Evolutionary conservation across 495 filamentous ascomycete genomes (phyloP).

Genomic region (Penicillium steckii): DNA sequence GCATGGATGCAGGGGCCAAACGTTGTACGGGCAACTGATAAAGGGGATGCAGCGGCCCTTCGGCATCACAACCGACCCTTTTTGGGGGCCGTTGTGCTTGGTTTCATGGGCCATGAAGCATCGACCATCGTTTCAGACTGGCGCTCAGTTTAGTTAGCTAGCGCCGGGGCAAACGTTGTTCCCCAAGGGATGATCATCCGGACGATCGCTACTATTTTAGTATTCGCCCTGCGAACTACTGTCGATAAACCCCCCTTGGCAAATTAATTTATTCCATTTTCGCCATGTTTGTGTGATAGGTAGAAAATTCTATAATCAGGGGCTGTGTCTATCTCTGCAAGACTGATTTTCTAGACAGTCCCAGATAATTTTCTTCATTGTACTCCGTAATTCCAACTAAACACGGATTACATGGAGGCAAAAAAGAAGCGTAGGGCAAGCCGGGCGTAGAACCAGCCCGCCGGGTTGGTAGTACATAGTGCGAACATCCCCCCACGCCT

Average conservation of each 20-base stretch:
- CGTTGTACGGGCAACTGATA: conserved; percentile 23
- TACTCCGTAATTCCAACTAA: neutral
- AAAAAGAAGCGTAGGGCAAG: neutral
- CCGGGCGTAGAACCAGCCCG: neutral
- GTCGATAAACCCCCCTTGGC: conserved; percentile 11
- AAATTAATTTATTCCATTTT: neutral
- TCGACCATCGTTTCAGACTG: conserved; percentile 32
- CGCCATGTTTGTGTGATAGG: conserved; percentile 8
- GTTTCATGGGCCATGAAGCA: conserved; percentile 2
- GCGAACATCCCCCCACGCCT: neutral
- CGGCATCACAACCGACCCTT: conserved; percentile 14
- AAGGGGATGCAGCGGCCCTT: conserved; percentile 9
- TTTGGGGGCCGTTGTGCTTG: neutral
- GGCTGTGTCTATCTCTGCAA: neutral
- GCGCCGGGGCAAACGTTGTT: conserved; percentile 8
- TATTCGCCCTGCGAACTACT: conserved; percentile 1
- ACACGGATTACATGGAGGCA: too few relatives aligned
- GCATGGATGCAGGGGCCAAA: neutral
- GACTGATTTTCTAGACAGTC: neutral
- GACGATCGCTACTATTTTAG: conserved; percentile 16
- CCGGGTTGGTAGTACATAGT: neutral
- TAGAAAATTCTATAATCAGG: conserved; percentile 3
- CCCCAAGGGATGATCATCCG: conserved; percentile 13
- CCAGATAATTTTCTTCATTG: neutral
- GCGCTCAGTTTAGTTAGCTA: conserved; percentile 1